Evolutionary conservation across 306 rosid species (phyloP).

Genomic region (Corylus heterophylla): DNA sequence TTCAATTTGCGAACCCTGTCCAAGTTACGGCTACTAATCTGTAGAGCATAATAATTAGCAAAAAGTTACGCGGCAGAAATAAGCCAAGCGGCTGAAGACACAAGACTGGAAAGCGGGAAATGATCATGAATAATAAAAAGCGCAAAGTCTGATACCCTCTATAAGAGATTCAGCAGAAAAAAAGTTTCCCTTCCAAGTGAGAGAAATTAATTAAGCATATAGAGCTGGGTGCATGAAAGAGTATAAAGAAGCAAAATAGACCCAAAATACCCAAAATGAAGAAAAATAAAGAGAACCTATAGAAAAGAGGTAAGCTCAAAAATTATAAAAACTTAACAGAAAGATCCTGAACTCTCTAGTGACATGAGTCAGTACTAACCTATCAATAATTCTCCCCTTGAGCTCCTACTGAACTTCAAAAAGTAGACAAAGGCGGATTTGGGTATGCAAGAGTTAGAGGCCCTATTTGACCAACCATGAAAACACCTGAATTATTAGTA

Average conservation of each 20-base stretch:
- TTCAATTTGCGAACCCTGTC: constrained; percentile 94
- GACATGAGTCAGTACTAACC: neutral
- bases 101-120: neutral
- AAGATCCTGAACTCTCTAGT: neutral
- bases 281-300: neutral
- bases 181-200: neutral
- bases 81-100: neutral
- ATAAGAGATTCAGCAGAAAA: neutral
- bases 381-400: neutral
- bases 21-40: constrained; percentile 97
- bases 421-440: neutral
- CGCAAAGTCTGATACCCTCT: neutral
- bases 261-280: neutral
- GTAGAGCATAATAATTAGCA: constrained; percentile 31
- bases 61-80: neutral
- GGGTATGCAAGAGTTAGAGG: neutral
- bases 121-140: neutral
- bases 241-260: neutral
- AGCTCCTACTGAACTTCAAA: neutral
- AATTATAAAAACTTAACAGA: neutral
- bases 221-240: neutral
- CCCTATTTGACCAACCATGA: neutral
- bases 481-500: neutral
- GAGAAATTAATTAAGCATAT: neutral
- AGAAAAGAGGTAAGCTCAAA: neutral